A percentile compares a stretch with the other conserved stretches of the same genome.
Evolutionary conservation across 805 yeast species (phyloP).

Genomic region (Kockiozyma suomiensis): DNA sequence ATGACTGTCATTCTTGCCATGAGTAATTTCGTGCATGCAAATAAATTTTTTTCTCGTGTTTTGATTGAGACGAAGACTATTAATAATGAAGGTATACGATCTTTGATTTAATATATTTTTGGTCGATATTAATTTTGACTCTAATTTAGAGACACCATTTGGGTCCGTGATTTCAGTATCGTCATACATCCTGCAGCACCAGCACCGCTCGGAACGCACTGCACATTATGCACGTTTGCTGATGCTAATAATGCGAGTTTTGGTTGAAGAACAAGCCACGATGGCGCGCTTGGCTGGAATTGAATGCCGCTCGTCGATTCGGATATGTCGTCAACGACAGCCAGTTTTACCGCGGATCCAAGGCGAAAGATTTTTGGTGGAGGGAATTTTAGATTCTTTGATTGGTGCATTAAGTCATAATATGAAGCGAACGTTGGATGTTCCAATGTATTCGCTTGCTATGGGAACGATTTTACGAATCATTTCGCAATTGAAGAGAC

Average conservation of each 20-base stretch:
- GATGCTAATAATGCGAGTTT: constrained; percentile 39
- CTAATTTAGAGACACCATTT: constrained; percentile 35
- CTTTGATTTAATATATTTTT: not conserved
- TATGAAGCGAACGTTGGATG: constrained; percentile 38
- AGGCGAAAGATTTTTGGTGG: constrained; percentile 38
- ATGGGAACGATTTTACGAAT: constrained; percentile 25
- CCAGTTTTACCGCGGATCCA: constrained; percentile 38
- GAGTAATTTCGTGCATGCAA: constrained; percentile 44
- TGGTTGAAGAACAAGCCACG: constrained; percentile 39
- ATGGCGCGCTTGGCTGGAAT: constrained; percentile 8
- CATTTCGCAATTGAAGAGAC: constrained; percentile 28
- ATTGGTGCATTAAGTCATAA: constrained; percentile 42
- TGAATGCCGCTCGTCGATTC: constrained; percentile 17
- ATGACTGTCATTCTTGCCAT: constrained; percentile 36
- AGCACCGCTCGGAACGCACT: constrained; percentile 36
- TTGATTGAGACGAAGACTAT: constrained; percentile 36
- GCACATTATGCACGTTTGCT: constrained; percentile 40
- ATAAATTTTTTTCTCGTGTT: constrained; percentile 41
- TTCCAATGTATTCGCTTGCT: constrained; percentile 36
- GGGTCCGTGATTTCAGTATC: constrained; percentile 40
- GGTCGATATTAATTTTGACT: not conserved
- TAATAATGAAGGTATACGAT: constrained; percentile 19
- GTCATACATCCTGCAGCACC: constrained; percentile 40
- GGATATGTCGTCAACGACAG: constrained; percentile 34
- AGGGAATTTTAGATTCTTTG: constrained; percentile 43